Base-by-base conservation (phyloP, 2,329 filamentous ascomycete genomes). In the Penicillium sp. region DNA sequence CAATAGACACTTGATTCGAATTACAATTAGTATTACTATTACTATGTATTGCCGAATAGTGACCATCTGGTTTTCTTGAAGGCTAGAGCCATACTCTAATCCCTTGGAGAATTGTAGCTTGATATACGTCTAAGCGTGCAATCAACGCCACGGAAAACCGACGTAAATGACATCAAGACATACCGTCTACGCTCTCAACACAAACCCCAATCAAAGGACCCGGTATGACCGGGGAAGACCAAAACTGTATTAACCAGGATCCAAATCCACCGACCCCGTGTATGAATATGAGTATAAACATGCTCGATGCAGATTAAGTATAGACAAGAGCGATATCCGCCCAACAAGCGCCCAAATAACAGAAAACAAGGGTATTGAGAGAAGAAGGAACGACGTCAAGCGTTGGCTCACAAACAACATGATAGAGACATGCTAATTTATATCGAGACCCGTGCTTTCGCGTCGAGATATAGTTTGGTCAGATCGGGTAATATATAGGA, bases 341-440 rank as follows among this genome's bases (percentile, higher is more conserved):
- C 27, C 28, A 48, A 31, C 31, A 33, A 44, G 37, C 42, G 49
- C 50, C 48, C 50, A 54, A 20, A 44, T 40, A 46, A 32, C 48
- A 54, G 15, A 54, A 42, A 42, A 31, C 27, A 38, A 57, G 55
- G 55, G 53, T 57, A 60, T 57, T 52, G 40, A 55, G 32, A 55
- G 32, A 52, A 47, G 31, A 29, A 41, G n/a, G 41, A 40, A 50
- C 44, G 54, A 37, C 55, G 55, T 43, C 51, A 50, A 52, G 56
- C 54, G 59, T 59, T 59, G 51, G 55, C 42, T 51, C 53, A 52
- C 43, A 56, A 53, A 48, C 46, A 9, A 25, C 39, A 42, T 42
- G 44, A 12, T 25, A 27, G 28, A 33, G 33, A 43, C 35, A 44
- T 41, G 44, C 20, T 20, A 15, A 35, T 35, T 18, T 15, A 20